Base-by-base conservation (phyloP, 768 basidiomycete species). In the Crucibulum laeve region DNA sequence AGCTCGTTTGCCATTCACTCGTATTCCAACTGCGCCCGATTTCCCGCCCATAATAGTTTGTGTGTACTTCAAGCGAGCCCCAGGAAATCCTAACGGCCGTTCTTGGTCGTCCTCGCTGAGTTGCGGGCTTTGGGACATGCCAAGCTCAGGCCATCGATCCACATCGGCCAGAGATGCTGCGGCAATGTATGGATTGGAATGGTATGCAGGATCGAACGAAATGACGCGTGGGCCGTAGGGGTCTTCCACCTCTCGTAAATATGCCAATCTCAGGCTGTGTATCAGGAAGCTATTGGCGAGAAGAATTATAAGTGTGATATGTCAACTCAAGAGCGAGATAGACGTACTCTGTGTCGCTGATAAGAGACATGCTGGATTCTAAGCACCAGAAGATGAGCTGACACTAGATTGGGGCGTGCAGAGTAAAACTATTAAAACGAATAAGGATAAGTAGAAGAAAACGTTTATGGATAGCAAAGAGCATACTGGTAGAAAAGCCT, bases 161-260 rank as follows among this genome's bases (percentile, higher is more conserved):
- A 67, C 54, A 60, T 97, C 91, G 2, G 90, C 82, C 24, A 94
- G 78, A 2, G 82, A 82, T 0, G 89, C 77, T 5, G 87, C 84
- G 41, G 80, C 69, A 53, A 94, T 82, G 61, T 93, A 92, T 0
- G 90, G 84, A 57, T 94, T 95, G 10, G 82, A 72, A 14, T 79
- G 67, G 68, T 91, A 87, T 0, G 80, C 74, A 0, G 86, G 84
- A 56, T 84, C 82, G 39, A 94, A 70, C 4, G 89, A 79, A 53
- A 96, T 83, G 55, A 95, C 72, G 23, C 91, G 79, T 0, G 82
- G 67, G 11, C 87, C 87, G 56, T 93, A 90, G 1, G 85, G 82
- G 56, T 96, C 93, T 45, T 91, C 87, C 30, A 91, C 81, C 52
- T 85, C 80, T 47, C 91, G 86, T n/a, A 97, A 72, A 58, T 93